Evolutionary conservation across 2,329 filamentous ascomycete genomes (phyloP).

Genomic region (Boeremia lycopersici): DNA sequence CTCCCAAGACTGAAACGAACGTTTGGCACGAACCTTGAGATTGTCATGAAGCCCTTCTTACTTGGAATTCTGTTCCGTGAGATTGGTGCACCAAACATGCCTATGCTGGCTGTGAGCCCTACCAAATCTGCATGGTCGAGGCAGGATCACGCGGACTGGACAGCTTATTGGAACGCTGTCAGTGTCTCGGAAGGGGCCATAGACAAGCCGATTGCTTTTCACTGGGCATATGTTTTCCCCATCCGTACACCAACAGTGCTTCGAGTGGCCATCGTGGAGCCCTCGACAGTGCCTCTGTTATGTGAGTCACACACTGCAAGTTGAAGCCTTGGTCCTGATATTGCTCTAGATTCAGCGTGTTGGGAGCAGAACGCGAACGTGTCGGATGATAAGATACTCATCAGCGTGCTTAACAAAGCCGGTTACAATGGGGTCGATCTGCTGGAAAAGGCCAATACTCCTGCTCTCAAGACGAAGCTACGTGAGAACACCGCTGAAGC

Average conservation of each 20-base stretch:
- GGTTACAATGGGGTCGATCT: slow-evolving; percentile 35
- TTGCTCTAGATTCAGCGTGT: slow-evolving; percentile 34
- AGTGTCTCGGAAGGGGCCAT: slow-evolving; percentile 32
- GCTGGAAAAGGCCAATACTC: slow-evolving; percentile 31
- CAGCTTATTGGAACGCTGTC: slow-evolving; percentile 41
- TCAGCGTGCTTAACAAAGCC: slow-evolving; percentile 30
- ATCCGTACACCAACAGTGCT: slow-evolving; percentile 44
- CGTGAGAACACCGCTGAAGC: slow-evolving; percentile 40
- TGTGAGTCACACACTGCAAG: slow-evolving; percentile 25
- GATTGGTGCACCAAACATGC: slow-evolving; percentile 44
- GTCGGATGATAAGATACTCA: slow-evolving; percentile 33
- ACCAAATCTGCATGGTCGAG: slow-evolving; percentile 35
- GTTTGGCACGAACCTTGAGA: slow-evolving; percentile 33
- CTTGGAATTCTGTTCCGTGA: slow-evolving; percentile 44
- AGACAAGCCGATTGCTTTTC: slow-evolving; percentile 35
- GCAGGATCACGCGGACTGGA: slow-evolving; percentile 43
- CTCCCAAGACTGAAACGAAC: slow-evolving; percentile 32
- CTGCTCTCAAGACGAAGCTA: slow-evolving; percentile 31
- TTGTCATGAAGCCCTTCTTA: slow-evolving; percentile 42
- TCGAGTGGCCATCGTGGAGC: slow-evolving; percentile 38
- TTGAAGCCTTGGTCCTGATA: slow-evolving; percentile 10
- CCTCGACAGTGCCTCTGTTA: slow-evolving; percentile 24
- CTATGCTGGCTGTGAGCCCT: slow-evolving; percentile 30
- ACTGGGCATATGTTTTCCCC: slow-evolving; percentile 40
- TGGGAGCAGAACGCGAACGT: slow-evolving; percentile 42